Evolutionary conservation across 805 yeast species (phyloP).

Genomic region (Pichia californica): DNA sequence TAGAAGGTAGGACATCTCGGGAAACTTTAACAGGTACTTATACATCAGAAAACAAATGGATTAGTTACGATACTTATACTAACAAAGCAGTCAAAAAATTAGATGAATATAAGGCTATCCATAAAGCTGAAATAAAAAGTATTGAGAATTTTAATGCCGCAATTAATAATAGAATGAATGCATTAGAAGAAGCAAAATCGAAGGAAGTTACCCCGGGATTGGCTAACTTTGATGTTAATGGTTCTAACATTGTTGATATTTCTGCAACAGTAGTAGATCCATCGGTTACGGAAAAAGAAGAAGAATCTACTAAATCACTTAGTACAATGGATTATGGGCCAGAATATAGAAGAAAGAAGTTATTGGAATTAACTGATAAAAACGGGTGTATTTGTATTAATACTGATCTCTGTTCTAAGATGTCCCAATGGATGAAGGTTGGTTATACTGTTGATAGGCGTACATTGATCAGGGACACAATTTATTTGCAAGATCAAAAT

Average conservation of each 20-base stretch:
- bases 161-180: no score
- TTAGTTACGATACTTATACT: background rate
- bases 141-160: background rate
- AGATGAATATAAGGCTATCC: background rate
- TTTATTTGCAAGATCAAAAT: slow-evolving; percentile 28
- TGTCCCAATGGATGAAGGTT: slow-evolving; percentile 38
- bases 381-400: slow-evolving; percentile 43
- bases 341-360: slow-evolving; percentile 15
- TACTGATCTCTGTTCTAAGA: slow-evolving; percentile 31
- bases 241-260: no score
- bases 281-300: background rate
- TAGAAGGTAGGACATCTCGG: no score
- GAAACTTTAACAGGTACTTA: background rate
- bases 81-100: background rate
- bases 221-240: no score
- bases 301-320: background rate
- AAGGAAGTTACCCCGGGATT: no score
- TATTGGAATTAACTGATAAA: slow-evolving; percentile 35
- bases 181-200: no score
- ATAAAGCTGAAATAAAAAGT: background rate
- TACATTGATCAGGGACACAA: slow-evolving; percentile 44
- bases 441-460: slow-evolving; percentile 42
- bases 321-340: slow-evolving; percentile 27
- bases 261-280: background rate
- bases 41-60: slow-evolving; percentile 3